Conservation (phyloP, 148 eudicot genomes). For the Cornus kousa region DNA sequence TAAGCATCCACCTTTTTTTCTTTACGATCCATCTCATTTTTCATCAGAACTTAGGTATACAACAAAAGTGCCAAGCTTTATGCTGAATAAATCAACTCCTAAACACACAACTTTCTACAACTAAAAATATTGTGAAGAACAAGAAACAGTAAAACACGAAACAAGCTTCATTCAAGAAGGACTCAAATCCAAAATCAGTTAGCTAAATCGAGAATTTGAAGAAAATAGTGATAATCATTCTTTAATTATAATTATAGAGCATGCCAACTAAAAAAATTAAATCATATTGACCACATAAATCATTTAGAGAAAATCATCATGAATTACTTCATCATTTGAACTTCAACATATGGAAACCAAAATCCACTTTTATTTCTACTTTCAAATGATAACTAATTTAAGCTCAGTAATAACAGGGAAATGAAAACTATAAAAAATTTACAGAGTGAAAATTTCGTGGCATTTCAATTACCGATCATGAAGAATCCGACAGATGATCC, state of each 20-base stretch:
- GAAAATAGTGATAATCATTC: neutral
- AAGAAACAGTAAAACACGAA: neutral
- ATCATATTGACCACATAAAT: neutral
- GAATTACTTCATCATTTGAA: neutral
- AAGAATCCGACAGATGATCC: neutral
- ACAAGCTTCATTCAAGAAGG: neutral
- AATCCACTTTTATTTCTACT: conserved; percentile 2
- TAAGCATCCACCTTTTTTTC: too few relatives aligned
- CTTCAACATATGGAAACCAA: neutral
- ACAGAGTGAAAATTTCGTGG: conserved; percentile 2
- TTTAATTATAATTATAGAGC: too few relatives aligned
- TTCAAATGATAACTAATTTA: neutral
- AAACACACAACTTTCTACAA: neutral
- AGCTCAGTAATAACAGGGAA: neutral
- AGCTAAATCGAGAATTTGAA: neutral
- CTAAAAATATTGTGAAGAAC: neutral
- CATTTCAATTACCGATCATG: neutral
- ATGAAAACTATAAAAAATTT: neutral
- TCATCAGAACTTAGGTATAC: neutral
- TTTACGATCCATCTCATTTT: too few relatives aligned
- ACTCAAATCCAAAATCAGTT: neutral
- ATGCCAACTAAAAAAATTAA: neutral
- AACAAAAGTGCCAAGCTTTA: too few relatives aligned
- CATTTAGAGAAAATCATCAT: neutral
- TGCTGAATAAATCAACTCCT: neutral